phyloP scores from a whole-genome alignment of 140 eudicot genomes.

The Stevia rebaudiana region DNA sequence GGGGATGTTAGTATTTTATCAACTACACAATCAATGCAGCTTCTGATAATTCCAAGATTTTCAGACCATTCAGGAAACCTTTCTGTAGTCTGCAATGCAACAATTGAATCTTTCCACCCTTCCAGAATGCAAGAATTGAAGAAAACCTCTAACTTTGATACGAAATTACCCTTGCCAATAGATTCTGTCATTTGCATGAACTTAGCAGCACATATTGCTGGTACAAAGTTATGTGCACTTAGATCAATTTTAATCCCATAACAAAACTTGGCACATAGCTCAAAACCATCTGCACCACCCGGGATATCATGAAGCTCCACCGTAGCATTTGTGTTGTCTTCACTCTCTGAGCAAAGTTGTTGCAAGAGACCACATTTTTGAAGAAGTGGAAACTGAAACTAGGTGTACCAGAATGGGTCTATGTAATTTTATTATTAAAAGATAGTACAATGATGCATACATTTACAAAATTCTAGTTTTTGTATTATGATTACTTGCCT shows the following conservation, averaged over 20 bases:
- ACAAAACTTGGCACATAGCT: constrained; percentile 80
- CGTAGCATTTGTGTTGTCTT: constrained; percentile 28
- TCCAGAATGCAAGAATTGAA: constrained; percentile 67
- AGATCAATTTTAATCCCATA: constrained; percentile 76
- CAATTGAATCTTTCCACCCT: constrained; percentile 75
- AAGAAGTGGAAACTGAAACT: constrained; percentile 70
- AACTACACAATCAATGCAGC: constrained; percentile 71
- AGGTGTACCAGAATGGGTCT: constrained; percentile 27
- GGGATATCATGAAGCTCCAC: constrained; percentile 72
- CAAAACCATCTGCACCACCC: constrained; percentile 78
- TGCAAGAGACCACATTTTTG: constrained; percentile 78
- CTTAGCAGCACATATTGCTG: constrained; percentile 71
- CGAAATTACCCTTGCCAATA: constrained; percentile 51
- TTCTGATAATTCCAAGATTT: constrained; percentile 72
- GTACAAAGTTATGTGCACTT: constrained; percentile 70
- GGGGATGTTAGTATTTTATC: constrained; percentile 68
- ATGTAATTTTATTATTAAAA: constrained; percentile 22
- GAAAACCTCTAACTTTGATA: constrained; percentile 57
- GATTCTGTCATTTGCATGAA: constrained; percentile 70
- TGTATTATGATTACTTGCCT: constrained; percentile 39
- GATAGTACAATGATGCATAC: background rate
- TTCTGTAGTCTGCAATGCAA: constrained; percentile 46
- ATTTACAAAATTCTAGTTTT: background rate
- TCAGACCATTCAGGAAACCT: constrained; percentile 57
- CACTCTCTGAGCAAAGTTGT: constrained; percentile 44